Evolutionary conservation across 305 asterid species (phyloP).

Genomic region (Plantago lanceolata): DNA sequence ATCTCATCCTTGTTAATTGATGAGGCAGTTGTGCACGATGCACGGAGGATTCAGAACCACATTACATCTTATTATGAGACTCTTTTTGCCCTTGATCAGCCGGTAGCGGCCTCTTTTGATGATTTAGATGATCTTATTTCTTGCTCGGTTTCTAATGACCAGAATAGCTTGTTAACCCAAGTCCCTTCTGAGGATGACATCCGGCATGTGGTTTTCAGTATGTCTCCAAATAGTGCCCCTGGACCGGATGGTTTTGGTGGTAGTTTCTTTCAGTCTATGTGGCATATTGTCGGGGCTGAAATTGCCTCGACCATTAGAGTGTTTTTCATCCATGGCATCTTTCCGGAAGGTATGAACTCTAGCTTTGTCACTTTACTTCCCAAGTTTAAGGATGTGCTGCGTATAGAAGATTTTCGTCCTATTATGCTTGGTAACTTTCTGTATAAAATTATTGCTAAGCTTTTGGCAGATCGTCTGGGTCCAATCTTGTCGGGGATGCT

Average conservation of each 20-base stretch:
- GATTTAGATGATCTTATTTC: not conserved
- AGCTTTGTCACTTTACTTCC: not conserved
- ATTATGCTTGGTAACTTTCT: no score
- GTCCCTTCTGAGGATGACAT: not conserved
- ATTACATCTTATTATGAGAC: no score
- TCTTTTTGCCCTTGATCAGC: not conserved
- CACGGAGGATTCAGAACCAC: no score
- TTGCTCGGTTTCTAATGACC: not conserved
- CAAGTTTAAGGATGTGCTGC: not conserved
- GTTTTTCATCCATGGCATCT: not conserved
- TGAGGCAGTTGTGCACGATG: not conserved
- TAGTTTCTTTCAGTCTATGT: not conserved
- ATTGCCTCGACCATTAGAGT: not conserved
- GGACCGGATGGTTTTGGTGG: not conserved
- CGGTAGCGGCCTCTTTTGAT: not conserved
- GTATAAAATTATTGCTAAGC: not conserved
- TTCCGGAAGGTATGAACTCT: not conserved
- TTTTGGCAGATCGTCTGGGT: not conserved
- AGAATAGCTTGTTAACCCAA: not conserved
- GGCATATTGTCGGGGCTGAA: not conserved
- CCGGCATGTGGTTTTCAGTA: not conserved
- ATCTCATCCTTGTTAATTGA: not conserved
- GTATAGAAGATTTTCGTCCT: not conserved
- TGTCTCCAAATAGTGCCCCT: not conserved
- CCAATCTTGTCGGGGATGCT: not conserved